Evolutionary conservation across 768 basidiomycete species (phyloP), one percentile per base, ranked within the genome.

Genomic region (Xerocomellus dryophilus): DNA sequence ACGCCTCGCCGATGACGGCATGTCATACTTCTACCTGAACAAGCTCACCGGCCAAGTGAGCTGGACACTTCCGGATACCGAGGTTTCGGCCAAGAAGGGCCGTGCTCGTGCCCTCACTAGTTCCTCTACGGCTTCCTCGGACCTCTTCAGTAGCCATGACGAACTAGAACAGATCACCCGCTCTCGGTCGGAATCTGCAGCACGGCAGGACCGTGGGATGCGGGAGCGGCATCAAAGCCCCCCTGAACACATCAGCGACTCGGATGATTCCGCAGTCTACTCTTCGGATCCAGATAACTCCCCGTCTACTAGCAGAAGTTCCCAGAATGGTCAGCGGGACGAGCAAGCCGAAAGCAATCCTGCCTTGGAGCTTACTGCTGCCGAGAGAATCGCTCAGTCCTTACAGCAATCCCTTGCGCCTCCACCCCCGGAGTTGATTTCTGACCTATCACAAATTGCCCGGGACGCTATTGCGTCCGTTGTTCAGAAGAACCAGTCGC

Each of bases 1-100:
- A 62, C 83, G 83, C 50, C 76, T 92, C 42, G 87, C 87, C 21
- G 90, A 93, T 63, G 92, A 94, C 61, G 90, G 90, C 34, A 75
- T 82, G 72, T 82, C 87, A 4, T 90, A 88, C 66, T 91, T 82
- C 64, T 94, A 89, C 69, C 68, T 79, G 68, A 94, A 95, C 75
- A 84, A 78, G 58, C 63, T 78, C 21, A 85, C 85, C 54, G 86
- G 87, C 14, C 73, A 81, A 48, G 74, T 85, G 15, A 82, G 81
- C 51, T 90, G 86, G 90, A 82, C 81, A 7, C 73, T 80, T 32
- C 90, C 89, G 38, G 83, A 84, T 53, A 56, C 58, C 17, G 61
- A 70, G 18, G 52, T 53, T 48, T 21, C 55, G 41, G 53, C 53
- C 54, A 69, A 62, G 61, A 66, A 61, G 34, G 71, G 71, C 21